Conservation (phyloP, 2,329 filamentous ascomycete species). For the Cyanodermella asteris region DNA sequence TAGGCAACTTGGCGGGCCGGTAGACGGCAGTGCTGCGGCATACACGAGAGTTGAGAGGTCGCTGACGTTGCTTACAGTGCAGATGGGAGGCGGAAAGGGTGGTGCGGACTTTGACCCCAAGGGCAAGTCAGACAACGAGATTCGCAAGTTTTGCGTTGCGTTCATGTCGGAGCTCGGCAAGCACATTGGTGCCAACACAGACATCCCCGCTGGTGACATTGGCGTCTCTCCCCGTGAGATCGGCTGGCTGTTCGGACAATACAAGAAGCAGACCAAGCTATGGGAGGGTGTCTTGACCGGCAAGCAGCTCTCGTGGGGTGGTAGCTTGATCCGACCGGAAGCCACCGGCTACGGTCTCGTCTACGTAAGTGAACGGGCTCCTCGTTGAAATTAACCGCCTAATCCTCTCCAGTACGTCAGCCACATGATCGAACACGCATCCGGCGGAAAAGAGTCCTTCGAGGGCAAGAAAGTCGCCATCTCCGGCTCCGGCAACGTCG, state of each 20-base stretch:
- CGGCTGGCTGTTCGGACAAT: conserved; percentile 84
- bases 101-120: conserved; percentile 98
- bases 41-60: not conserved
- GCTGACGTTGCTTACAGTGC: conserved; percentile 32
- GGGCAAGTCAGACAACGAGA: conserved; percentile 93
- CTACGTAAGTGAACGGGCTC: conserved; percentile 35
- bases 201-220: conserved; percentile 93
- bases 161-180: conserved; percentile 94
- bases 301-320: conserved; percentile 86
- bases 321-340: conserved; percentile 82
- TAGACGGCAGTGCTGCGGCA: not conserved
- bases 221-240: conserved; percentile 83
- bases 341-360: conserved; percentile 91
- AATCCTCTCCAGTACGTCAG: conserved; percentile 44
- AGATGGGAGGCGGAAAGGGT: conserved; percentile 94
- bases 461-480: conserved; percentile 83
- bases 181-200: conserved; percentile 90
- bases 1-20: not conserved
- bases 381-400: conserved; percentile 2
- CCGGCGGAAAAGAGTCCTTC: conserved; percentile 58
- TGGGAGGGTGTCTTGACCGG: conserved; percentile 95
- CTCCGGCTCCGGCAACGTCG: conserved; percentile 93
- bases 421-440: conserved; percentile 82
- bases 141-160: conserved; percentile 83
- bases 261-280: conserved; percentile 68